Conservation (phyloP, 2,329 filamentous ascomycete species). For the Furcasterigmium sp. region DNA sequence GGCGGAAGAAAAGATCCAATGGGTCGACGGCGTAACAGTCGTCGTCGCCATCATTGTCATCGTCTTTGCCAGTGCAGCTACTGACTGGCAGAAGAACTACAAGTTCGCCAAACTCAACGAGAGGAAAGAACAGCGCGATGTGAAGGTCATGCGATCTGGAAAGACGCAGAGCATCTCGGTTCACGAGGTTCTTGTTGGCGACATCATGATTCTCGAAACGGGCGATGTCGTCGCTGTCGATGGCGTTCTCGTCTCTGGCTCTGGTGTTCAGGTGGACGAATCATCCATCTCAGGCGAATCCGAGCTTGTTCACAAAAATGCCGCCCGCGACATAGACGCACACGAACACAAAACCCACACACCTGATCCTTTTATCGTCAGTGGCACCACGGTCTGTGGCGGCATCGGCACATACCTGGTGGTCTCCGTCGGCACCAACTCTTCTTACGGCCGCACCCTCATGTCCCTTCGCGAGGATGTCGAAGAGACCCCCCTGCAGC, state of each 20-base stretch:
- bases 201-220: constrained; percentile 67
- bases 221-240: constrained; percentile 70
- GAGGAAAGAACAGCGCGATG: constrained; percentile 70
- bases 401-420: constrained; percentile 73
- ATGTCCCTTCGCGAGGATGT: constrained; percentile 73
- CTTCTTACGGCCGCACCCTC: constrained; percentile 71
- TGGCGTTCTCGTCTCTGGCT: constrained; percentile 63
- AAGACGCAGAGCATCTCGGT: constrained; percentile 64
- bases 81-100: constrained; percentile 78
- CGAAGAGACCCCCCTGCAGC: constrained; percentile 73
- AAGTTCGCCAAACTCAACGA: constrained; percentile 77
- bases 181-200: constrained; percentile 67
- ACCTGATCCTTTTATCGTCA: constrained; percentile 75
- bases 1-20: constrained; percentile 57
- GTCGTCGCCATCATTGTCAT: constrained; percentile 73
- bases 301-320: constrained; percentile 62
- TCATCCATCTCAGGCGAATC: constrained; percentile 75
- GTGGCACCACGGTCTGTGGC: constrained; percentile 71
- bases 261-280: constrained; percentile 59
- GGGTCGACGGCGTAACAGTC: constrained; percentile 79
- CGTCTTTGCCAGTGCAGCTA: constrained; percentile 69
- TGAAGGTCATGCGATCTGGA: constrained; percentile 74
- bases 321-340: constrained; percentile 59
- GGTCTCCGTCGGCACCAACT: constrained; percentile 68
- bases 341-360: constrained; percentile 50